These are phyloP conservation scores for Fusarium virguliforme DNA, from an alignment of 2,329 filamentous ascomycete species.

Conservation along the genomic window DNA sequence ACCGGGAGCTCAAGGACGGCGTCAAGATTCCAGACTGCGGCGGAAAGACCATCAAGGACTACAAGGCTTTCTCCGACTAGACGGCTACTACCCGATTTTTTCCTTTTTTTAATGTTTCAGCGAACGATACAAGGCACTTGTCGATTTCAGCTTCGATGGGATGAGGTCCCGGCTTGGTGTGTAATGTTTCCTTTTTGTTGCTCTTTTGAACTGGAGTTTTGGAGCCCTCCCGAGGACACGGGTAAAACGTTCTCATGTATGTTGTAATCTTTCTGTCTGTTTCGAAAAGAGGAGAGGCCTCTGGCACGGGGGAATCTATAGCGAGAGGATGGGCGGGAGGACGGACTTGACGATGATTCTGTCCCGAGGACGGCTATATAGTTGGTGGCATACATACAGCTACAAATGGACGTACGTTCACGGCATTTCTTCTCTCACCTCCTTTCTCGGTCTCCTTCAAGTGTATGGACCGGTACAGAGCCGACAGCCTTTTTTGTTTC, in stretches of 20 bases:
- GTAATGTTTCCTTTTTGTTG: slow-evolving; percentile 26
- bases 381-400: slow-evolving; percentile 30
- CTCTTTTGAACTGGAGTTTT: slow-evolving; percentile 35
- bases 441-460: not conserved
- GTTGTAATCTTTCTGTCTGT: slow-evolving; percentile 19
- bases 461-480: not conserved
- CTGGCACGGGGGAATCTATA: slow-evolving; percentile 24
- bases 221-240: slow-evolving; percentile 26
- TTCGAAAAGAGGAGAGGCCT: not conserved
- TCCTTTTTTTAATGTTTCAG: slow-evolving; percentile 6
- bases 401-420: slow-evolving; percentile 29
- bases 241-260: slow-evolving; percentile 38
- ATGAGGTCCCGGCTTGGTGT: slow-evolving; percentile 24
- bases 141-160: slow-evolving; percentile 16
- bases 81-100: slow-evolving; percentile 9
- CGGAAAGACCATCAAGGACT: slow-evolving; percentile 73
- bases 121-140: slow-evolving; percentile 17
- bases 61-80: slow-evolving; percentile 33
- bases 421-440: not conserved
- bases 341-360: slow-evolving; percentile 24
- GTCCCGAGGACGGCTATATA: slow-evolving; percentile 35
- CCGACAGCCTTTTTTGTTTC: not conserved
- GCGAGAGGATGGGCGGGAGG: slow-evolving; percentile 15
- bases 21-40: slow-evolving; percentile 90
- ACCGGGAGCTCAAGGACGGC: slow-evolving; percentile 87